phyloP scores from a whole-genome alignment of 1,139 yeast genomes.

The Yamadazyma pseudoaaseri region DNA sequence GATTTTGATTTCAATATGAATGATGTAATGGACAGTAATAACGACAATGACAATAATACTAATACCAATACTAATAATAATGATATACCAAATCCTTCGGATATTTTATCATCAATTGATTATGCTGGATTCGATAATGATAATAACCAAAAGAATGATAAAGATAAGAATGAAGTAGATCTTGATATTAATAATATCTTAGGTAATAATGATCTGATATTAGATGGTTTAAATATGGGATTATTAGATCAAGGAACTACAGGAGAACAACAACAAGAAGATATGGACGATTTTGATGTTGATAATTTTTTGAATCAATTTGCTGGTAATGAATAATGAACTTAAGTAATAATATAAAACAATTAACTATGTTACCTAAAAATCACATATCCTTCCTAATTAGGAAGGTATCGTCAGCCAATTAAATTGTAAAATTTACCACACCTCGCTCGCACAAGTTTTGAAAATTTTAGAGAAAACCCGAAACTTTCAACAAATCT shows the following conservation, averaged over 20 bases:
- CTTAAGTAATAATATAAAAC: too few species aligned
- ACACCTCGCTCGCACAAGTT: constrained; percentile 5
- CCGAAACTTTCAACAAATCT: constrained; percentile 13
- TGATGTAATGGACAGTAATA: constrained; percentile 17
- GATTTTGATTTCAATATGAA: constrained; percentile 32
- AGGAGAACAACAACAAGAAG: constrained; percentile 1
- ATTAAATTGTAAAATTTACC: constrained; percentile 5
- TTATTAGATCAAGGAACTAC: constrained; percentile 33
- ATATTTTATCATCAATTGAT: constrained; percentile 36
- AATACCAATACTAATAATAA: constrained; percentile 7
- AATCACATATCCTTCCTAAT: constrained; percentile 19
- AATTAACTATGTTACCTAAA: not conserved
- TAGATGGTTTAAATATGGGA: constrained; percentile 46
- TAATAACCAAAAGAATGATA: not conserved
- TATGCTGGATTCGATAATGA: constrained; percentile 19
- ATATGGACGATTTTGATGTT: constrained; percentile 39
- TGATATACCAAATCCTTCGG: constrained; percentile 34
- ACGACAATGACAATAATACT: constrained; percentile 9
- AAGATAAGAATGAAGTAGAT: constrained; percentile 1
- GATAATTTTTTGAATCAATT: constrained; percentile 48
- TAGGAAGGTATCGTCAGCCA: constrained; percentile 26
- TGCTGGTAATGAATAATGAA: constrained; percentile 29
- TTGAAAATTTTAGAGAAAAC: constrained; percentile 10
- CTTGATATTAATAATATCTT: constrained; percentile 41
- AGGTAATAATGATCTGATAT: constrained; percentile 43